Evolutionary conservation across 2,329 filamentous ascomycete species (phyloP).

Genomic region (Calonectria hawksworthii): DNA sequence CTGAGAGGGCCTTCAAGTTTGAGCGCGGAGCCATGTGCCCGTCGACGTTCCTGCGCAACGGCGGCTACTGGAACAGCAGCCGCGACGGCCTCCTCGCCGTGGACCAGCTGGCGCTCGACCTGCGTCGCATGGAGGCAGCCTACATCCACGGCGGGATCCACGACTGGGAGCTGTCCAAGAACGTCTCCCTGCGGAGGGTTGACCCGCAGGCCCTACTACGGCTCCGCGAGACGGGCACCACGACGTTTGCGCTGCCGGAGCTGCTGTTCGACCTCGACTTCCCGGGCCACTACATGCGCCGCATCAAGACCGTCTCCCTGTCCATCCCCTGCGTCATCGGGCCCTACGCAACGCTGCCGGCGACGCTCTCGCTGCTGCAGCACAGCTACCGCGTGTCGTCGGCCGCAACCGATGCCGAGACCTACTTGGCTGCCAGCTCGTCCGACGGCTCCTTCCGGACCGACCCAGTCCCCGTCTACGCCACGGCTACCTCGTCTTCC

Average conservation of each 20-base stretch:
- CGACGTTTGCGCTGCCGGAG: constrained; percentile 42
- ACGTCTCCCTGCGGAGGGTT: constrained; percentile 18
- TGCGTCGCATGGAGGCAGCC: constrained; percentile 12
- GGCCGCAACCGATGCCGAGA: neutral
- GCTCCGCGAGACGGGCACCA: constrained; percentile 10
- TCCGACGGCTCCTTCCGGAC: neutral
- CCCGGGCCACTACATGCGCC: constrained; percentile 56
- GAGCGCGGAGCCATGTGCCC: constrained; percentile 4
- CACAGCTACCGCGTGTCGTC: neutral
- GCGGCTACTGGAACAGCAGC: constrained; percentile 8
- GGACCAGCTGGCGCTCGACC: neutral
- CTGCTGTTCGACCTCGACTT: constrained; percentile 54
- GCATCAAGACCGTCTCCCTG: constrained; percentile 50
- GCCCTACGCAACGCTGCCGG: constrained; percentile 44
- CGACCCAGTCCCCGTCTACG: neutral
- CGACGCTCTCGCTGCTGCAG: neutral
- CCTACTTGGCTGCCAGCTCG: neutral
- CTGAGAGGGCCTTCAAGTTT: constrained; percentile 25
- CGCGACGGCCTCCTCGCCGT: constrained; percentile 7
- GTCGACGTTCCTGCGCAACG: neutral
- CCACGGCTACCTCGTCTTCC: neutral
- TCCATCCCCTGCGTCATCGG: constrained; percentile 49
- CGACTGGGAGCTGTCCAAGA: constrained; percentile 30
- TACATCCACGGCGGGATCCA: neutral
- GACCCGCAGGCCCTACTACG: constrained; percentile 21